Evolutionary conservation across 192 early-diverging fungal genomes (phyloP).

Genomic region (Coemansia sp.): DNA sequence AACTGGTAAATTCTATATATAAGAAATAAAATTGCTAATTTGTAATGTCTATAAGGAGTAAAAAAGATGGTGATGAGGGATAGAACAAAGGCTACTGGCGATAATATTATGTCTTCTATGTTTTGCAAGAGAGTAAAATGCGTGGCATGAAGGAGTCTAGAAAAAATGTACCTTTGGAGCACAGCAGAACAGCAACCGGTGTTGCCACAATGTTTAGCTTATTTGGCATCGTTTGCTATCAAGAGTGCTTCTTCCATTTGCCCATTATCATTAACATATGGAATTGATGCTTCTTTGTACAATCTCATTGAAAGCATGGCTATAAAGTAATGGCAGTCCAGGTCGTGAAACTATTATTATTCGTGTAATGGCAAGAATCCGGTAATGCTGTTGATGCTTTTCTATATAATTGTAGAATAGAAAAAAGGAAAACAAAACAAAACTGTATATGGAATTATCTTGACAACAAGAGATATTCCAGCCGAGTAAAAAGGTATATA

Average conservation of each 20-base stretch:
- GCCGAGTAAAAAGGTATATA: neutral
- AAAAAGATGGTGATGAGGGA: neutral
- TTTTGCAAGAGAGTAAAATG: neutral
- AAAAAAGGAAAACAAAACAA: neutral
- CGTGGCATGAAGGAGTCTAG: neutral
- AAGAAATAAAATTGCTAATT: neutral
- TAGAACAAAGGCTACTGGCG: too few relatives aligned
- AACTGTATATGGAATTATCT: neutral
- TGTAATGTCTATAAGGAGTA: neutral
- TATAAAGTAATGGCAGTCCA: neutral
- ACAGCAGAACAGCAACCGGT: too few relatives aligned
- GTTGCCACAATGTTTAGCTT: neutral
- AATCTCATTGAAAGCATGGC: conserved; percentile 4
- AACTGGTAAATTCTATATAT: neutral
- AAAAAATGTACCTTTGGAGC: neutral
- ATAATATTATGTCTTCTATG: neutral
- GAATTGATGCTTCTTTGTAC: conserved; percentile 7
- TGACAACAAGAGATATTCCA: neutral
- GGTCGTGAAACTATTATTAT: neutral
- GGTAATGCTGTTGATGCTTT: neutral
- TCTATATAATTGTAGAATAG: neutral
- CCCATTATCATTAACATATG: conserved; percentile 8
- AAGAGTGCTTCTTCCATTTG: neutral
- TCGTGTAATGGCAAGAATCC: too few relatives aligned
- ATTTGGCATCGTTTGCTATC: conserved; percentile 4